phyloP scores from a whole-genome alignment of 306 rosid genomes.

The barrel medic (Medicago truncatula) region MtrunA17r5.0-ANR NC_053048.1:43816001-43816500 shows the following conservation, averaged over 20 bases:
- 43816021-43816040: slow-evolving; percentile 44
- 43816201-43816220: slow-evolving; percentile 26
- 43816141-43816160: slow-evolving; percentile 33
- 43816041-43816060: slow-evolving; percentile 41
- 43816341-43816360: slow-evolving; percentile 46
- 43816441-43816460: slow-evolving; percentile 24
- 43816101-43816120: slow-evolving; percentile 37
- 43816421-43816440: slow-evolving; percentile 34
- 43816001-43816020: slow-evolving; percentile 47
- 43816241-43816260: slow-evolving; percentile 36
- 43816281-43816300: slow-evolving; percentile 28
- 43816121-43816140: slow-evolving; percentile 34
- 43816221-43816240: slow-evolving; percentile 14
- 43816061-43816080: slow-evolving; percentile 35
- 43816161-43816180: slow-evolving; percentile 33
- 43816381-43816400: slow-evolving; percentile 49
- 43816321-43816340: slow-evolving; percentile 29
- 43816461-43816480: slow-evolving; percentile 33
- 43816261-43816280: slow-evolving; percentile 28
- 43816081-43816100: slow-evolving; percentile 31
- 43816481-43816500: slow-evolving; percentile 47
- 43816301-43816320: slow-evolving; percentile 36
- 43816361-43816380: slow-evolving; percentile 39
- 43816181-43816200: slow-evolving; percentile 32
- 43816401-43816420: slow-evolving; percentile 35